Percentiles rank a stretch among this genome's conserved stretches.
phyloP scores from a whole-genome alignment of 345 rosid genomes.

The Camelina sativa region DNA sequence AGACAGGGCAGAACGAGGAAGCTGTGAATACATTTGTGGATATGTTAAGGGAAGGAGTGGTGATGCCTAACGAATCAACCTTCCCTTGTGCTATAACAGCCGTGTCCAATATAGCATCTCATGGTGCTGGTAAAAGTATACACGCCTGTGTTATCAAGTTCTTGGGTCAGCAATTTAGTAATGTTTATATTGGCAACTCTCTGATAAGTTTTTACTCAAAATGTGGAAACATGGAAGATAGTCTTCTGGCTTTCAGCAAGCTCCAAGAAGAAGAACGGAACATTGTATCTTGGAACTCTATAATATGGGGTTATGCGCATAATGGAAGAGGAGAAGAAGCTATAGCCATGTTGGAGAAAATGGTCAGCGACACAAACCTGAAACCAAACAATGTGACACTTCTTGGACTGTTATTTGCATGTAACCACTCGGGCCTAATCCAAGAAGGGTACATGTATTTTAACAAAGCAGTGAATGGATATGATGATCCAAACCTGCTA shows the following conservation, averaged over 20 bases:
- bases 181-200: conserved; percentile 63
- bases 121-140: conserved; percentile 68
- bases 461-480: conserved; percentile 45
- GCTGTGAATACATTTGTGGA: conserved; percentile 68
- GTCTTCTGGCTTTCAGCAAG: conserved; percentile 58
- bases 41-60: conserved; percentile 67
- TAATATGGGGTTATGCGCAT: conserved; percentile 81
- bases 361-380: conserved; percentile 47
- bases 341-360: conserved; percentile 52
- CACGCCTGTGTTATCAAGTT: conserved; percentile 71
- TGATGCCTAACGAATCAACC: conserved; percentile 57
- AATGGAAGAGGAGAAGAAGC: conserved; percentile 82
- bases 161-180: conserved; percentile 44
- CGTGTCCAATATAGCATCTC: conserved; percentile 69
- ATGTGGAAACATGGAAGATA: conserved; percentile 79
- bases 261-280: conserved; percentile 46
- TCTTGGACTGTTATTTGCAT: conserved; percentile 77
- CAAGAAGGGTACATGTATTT: conserved; percentile 67
- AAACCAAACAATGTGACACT: conserved; percentile 67
- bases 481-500: conserved; percentile 47
- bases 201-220: conserved; percentile 78
- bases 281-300: conserved; percentile 74
- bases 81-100: conserved; percentile 66
- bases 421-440: conserved; percentile 79
- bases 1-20: conserved; percentile 74